A percentile compares a stretch with the other conserved stretches of the same genome.
Conservation (phyloP, 306 rosid species). For the Heteromeles arbutifolia region DNA sequence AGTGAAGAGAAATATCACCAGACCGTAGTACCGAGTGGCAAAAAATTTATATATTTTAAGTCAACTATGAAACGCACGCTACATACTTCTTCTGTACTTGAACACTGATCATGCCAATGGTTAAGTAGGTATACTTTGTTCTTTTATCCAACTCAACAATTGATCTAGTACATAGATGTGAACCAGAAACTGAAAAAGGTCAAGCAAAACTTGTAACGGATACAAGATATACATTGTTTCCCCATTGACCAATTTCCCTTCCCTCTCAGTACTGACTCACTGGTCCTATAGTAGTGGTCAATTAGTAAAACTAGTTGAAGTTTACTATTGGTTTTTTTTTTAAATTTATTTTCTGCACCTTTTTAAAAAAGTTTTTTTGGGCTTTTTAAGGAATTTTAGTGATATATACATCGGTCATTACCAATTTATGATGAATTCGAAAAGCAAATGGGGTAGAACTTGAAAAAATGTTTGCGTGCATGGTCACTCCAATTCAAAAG, state of each 20-base stretch:
- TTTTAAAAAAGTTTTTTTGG: background rate
- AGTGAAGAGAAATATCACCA: too few species aligned
- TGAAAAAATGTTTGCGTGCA: slow-evolving; percentile 14
- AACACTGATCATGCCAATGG: background rate
- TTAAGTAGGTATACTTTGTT: background rate
- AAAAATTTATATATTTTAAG: background rate
- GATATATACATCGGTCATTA: background rate
- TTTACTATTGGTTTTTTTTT: background rate
- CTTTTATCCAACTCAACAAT: background rate
- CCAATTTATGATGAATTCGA: background rate
- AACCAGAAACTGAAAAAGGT: background rate
- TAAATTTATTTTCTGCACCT: too few species aligned
- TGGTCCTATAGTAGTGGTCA: background rate
- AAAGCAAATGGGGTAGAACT: background rate
- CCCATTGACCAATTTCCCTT: too few species aligned
- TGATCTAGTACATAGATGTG: background rate
- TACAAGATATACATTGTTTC: background rate
- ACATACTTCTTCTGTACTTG: background rate
- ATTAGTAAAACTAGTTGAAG: background rate
- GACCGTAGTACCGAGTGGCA: too few species aligned
- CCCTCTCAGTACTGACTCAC: background rate
- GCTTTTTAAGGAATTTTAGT: background rate
- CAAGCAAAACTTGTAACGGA: background rate
- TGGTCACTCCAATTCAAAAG: background rate
- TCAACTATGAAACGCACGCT: background rate